Evolutionary conservation across 805 yeast genomes (phyloP), one percentile per base, ranked within the genome.

Genomic region (Saturnispora serradocipensis): DNA sequence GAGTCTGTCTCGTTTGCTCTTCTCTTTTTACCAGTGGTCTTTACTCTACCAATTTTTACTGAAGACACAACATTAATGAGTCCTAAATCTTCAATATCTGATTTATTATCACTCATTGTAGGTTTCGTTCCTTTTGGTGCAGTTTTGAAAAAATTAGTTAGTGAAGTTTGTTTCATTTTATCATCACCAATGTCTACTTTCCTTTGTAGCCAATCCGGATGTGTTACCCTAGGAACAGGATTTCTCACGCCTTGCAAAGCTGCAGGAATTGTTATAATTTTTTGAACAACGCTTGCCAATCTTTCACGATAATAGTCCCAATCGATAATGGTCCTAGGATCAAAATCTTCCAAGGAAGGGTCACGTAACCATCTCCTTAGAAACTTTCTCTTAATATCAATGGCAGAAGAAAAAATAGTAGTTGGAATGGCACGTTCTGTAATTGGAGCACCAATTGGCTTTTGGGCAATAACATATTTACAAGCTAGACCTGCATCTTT

Each of bases 371-470:
- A 93, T 60, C 87, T 82, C 59, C 90, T 78, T 62, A 93, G 68
- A 61, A 79, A 93, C 43, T 76, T 77, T 54, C 82, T 76, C 64
- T 88, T 89, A 49, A 85, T 84, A 3, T 74, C 63, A 10, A 72
- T 59, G 30, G 89, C 97, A 0, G 97, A 84, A 0, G 96, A 85
- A 64, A 93, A 95, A 18, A 93, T 89, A 0, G 97, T 93, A 5
- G 95, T 96, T 0, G 99, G 99, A 44, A 93, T 76, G 0, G 99
- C 99, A 58, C 99, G 76, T 62, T 91, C 98, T 0, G 99, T 88
- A 30, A 90, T 90, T 0, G 99, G 96, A 1, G 95, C 84, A 43
- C 84, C 84, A 20, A 75, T 60, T 1, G 99, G 99, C 57, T 78
- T 81, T 46, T 81, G 79, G 54, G 97, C 83, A 57, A 93, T 90